Conservation (phyloP, 805 yeast genomes). For the Millerago galiae region DNA sequence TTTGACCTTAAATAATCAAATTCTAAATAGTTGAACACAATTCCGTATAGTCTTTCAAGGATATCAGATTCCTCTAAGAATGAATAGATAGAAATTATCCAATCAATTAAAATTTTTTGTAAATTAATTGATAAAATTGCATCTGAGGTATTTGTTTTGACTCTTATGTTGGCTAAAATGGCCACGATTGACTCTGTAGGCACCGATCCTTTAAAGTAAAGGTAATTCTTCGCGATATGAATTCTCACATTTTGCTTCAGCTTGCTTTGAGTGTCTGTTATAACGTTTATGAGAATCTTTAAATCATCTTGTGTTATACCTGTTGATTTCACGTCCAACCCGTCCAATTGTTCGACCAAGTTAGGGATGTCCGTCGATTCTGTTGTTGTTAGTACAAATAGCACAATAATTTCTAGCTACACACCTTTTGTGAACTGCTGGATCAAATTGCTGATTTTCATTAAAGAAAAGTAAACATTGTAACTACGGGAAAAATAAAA, state of each 20-base stretch:
- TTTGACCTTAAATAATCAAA: conserved; percentile 29
- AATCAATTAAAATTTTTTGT: conserved; percentile 25
- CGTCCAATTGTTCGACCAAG: too few species aligned
- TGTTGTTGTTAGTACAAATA: not conserved
- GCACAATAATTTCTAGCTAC: not conserved
- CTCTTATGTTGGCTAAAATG: conserved; percentile 28
- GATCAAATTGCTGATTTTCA: not conserved
- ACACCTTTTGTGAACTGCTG: too few species aligned
- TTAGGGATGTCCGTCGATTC: too few species aligned
- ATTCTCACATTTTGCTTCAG: not conserved
- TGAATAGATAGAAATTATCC: conserved; percentile 29
- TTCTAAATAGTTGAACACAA: conserved; percentile 30
- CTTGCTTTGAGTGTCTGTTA: not conserved
- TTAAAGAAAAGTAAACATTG: not conserved
- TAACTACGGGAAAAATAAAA: not conserved
- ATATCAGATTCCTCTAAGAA: conserved; percentile 16
- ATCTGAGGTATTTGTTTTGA: conserved; percentile 17
- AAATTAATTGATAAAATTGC: conserved; percentile 16
- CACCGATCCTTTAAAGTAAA: conserved; percentile 26
- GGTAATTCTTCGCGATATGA: conserved; percentile 21
- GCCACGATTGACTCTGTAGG: conserved; percentile 19
- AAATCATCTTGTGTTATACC: not conserved
- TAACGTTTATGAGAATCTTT: not conserved
- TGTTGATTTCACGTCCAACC: too few species aligned
- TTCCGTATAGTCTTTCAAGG: conserved; percentile 19